A percentile compares a stretch with the other conserved stretches of the same genome.
phyloP scores from a whole-genome alignment of 192 early-diverging fungal species.

The Coemansia aciculifera region DNA sequence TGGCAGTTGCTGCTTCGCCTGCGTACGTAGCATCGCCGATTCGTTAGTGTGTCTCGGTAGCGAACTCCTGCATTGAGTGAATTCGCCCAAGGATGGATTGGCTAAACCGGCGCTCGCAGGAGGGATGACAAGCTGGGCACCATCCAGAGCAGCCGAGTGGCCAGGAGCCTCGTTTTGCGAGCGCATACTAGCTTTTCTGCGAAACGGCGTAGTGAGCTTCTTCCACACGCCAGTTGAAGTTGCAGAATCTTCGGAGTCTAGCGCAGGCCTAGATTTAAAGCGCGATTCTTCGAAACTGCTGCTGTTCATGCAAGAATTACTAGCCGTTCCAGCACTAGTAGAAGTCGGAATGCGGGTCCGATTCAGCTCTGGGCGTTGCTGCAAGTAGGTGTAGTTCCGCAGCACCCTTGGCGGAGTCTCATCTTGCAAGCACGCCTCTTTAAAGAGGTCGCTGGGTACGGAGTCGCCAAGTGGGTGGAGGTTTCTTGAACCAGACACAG shows the following conservation, averaged over 20 bases:
- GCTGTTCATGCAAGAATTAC: not conserved
- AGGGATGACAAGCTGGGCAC: not conserved
- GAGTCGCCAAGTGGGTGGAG: slow-evolving; percentile 19
- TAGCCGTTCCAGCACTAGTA: not conserved
- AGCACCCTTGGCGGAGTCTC: slow-evolving; percentile 18
- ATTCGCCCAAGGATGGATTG: not conserved
- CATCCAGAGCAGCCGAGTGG: not conserved
- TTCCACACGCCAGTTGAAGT: slow-evolving; percentile 4
- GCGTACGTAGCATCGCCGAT: not conserved
- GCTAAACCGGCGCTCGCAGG: not conserved
- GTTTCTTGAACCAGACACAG: slow-evolving; percentile 16
- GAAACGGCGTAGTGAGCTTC: slow-evolving; percentile 11
- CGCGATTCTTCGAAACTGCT: not conserved
- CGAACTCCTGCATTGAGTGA: not conserved
- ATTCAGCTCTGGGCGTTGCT: not conserved
- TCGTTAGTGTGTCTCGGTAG: not conserved
- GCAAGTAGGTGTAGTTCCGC: not conserved
- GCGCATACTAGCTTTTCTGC: not conserved
- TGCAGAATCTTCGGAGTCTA: not conserved
- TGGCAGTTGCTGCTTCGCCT: not conserved
- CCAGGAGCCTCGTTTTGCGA: not conserved
- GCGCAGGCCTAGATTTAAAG: not conserved
- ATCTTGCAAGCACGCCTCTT: slow-evolving; percentile 3
- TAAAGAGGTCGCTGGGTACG: slow-evolving; percentile 7
- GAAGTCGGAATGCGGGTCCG: not conserved